These are phyloP conservation scores for Boletus eberwhitei DNA, from an alignment of 768 basidiomycete species.

Conservation along the genomic window DNA sequence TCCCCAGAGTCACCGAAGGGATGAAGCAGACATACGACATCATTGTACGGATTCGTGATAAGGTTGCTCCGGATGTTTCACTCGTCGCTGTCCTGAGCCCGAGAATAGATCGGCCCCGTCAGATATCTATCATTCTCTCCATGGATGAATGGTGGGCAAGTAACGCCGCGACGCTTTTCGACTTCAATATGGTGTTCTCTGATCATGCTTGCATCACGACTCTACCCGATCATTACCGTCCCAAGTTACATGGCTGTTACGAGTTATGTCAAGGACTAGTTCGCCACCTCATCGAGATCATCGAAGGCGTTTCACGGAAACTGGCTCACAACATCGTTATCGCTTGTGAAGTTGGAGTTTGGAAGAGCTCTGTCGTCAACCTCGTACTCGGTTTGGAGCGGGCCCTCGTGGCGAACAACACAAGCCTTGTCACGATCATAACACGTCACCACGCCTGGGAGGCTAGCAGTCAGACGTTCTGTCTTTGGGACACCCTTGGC, in stretches of 20 bases:
- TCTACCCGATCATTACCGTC: slow-evolving; percentile 19
- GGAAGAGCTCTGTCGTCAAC: slow-evolving; percentile 29
- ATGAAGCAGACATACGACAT: slow-evolving; percentile 28
- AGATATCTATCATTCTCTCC: slow-evolving; percentile 15
- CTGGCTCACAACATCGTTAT: slow-evolving; percentile 23
- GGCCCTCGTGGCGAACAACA: slow-evolving; percentile 14
- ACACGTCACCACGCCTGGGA: slow-evolving; percentile 13
- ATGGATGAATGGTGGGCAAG: slow-evolving; percentile 41
- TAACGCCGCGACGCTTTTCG: slow-evolving; percentile 28
- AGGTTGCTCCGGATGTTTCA: slow-evolving; percentile 13
- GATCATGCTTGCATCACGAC: slow-evolving; percentile 25
- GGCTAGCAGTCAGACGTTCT: slow-evolving; percentile 6
- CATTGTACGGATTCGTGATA: slow-evolving; percentile 21
- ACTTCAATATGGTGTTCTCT: slow-evolving; percentile 31
- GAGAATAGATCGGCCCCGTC: slow-evolving; percentile 21
- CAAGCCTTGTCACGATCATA: slow-evolving; percentile 15
- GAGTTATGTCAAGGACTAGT: slow-evolving; percentile 16
- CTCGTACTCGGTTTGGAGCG: slow-evolving; percentile 24
- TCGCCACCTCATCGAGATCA: slow-evolving; percentile 5
- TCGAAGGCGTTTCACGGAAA: slow-evolving; percentile 16
- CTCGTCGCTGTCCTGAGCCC: slow-evolving; percentile 25
- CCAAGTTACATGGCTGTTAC: slow-evolving; percentile 15
- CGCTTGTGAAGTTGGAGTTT: slow-evolving; percentile 27
- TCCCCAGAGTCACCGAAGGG: slow-evolving; percentile 21
- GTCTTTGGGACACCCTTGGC: slow-evolving; percentile 29